Evolutionary conservation across 164 flowering plant genomes (phyloP), one percentile per base, ranked within the genome.

Genomic region (Stephania cephalantha): DNA sequence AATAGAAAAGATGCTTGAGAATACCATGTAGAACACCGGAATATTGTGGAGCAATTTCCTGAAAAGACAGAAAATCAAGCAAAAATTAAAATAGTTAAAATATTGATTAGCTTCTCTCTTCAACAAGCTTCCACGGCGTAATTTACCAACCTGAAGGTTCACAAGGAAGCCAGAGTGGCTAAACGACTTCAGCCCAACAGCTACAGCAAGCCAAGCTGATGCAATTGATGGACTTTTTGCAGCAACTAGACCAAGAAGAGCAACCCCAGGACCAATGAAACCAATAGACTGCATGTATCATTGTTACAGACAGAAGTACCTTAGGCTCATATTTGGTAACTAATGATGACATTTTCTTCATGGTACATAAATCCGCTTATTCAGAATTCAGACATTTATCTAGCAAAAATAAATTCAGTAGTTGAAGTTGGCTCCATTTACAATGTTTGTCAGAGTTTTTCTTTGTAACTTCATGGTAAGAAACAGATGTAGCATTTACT

Each of bases 161-260:
- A 95, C 97, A 80, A 93, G 97, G 83, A 95, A 95, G 75, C 97
- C 99, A 68, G 87, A 90, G 70, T 93, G 98, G 81, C 99, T 90
- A 81, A 95, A 95, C 64, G 99, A 85, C 80, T 88, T 95, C 75
- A 95, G 82, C 69, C 92, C 98, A 75, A 93, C 89, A 52, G 99
- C 98, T 79, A 86, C 71, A 30, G 96, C 90, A 64, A 93, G 95
- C 99, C 99, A 95, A 55, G 88, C 91, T 82, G 98, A 90, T 73
- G 96, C 99, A 71, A 88, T 66, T 7, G 79, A 35, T 58, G 98
- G 95, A 77, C 76, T 85, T 78, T 76, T 87, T 78, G 99, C 90
- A 48, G 81, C 71, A 64, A 89, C 87, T 73, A 95, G 77, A 73
- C 95, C 90, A 78, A 91, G 81, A 67, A 95, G 94, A 70, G 97